phyloP scores from a whole-genome alignment of 495 filamentous ascomycete genomes.

The Aspergillus cristatus region DNA sequence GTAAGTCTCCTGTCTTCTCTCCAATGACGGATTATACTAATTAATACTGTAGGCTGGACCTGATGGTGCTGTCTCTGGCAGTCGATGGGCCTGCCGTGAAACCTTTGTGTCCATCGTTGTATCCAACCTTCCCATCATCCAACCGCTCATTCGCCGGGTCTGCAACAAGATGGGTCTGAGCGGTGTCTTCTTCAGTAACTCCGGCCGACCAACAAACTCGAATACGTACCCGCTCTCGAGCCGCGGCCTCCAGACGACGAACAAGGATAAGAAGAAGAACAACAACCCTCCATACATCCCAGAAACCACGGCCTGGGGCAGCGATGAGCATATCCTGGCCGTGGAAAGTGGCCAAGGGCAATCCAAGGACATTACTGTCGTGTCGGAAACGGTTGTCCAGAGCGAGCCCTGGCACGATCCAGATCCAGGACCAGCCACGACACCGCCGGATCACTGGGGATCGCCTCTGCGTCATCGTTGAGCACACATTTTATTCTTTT shows the following conservation, averaged over 20 bases:
- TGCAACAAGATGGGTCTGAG: constrained; percentile 23
- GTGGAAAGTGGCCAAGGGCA: not conserved
- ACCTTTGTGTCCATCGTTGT: constrained; percentile 47
- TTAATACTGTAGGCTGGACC: constrained; percentile 12
- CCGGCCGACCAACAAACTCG: constrained; percentile 7
- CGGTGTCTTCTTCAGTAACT: constrained; percentile 18
- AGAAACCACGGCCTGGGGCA: constrained; percentile 14
- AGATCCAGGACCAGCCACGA: not conserved
- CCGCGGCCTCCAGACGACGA: constrained; percentile 8
- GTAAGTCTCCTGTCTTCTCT: no score
- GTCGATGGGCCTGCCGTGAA: constrained; percentile 50
- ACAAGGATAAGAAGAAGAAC: constrained; percentile 10
- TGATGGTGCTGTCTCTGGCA: constrained; percentile 33
- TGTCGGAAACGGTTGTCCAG: constrained; percentile 22
- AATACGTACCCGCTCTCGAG: constrained; percentile 15
- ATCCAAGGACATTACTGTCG: constrained; percentile 20
- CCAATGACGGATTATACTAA: no score
- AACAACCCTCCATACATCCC: constrained; percentile 1
- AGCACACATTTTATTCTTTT: constrained; percentile 8
- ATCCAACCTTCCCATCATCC: constrained; percentile 48
- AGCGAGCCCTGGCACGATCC: constrained; percentile 14
- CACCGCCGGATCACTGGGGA: constrained; percentile 11
- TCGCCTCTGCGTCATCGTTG: constrained; percentile 1
- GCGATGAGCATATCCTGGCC: constrained; percentile 21
- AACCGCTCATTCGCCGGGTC: constrained; percentile 34